A percentile compares a stretch with the other conserved stretches of the same genome.
These are phyloP conservation scores for Fistulifera pelliculosa DNA, from an alignment of 108 stramenopile genomes.

Conservation along the genomic window DNA sequence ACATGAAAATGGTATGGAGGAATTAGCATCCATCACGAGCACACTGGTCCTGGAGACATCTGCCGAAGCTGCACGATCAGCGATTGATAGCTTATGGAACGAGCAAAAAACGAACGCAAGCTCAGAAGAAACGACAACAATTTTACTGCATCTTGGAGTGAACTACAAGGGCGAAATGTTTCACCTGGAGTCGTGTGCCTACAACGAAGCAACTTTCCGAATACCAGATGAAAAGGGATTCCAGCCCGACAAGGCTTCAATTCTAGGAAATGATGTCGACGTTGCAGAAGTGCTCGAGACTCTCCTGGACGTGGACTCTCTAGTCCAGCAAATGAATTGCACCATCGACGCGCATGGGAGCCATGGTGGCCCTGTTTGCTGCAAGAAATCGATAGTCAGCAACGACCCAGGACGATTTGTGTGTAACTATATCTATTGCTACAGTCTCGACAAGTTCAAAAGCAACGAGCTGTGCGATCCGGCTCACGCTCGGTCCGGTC, in stretches of 20 bases:
- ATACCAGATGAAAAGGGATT: conserved; percentile 79
- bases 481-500: not conserved
- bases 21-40: conserved; percentile 6
- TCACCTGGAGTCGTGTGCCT: conserved; percentile 82
- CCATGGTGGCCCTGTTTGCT: conserved; percentile 4
- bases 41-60: conserved; percentile 65
- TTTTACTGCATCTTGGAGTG: conserved; percentile 75
- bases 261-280: conserved; percentile 14
- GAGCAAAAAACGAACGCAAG: not conserved
- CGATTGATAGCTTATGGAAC: conserved; percentile 22
- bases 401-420: conserved; percentile 79
- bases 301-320: conserved; percentile 8
- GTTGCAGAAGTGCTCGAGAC: not conserved
- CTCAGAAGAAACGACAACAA: conserved; percentile 5
- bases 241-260: conserved; percentile 41
- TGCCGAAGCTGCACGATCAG: conserved; percentile 28
- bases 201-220: conserved; percentile 90
- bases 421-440: conserved; percentile 79
- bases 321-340: not conserved
- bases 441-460: conserved; percentile 40
- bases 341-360: conserved; percentile 14
- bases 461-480: conserved; percentile 5
- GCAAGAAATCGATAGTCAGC: conserved; percentile 17
- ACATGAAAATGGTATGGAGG: not conserved
- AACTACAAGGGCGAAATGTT: conserved; percentile 41